phyloP scores from a whole-genome alignment of 129 eudicot species.

The Saposhnikovia divaricata region DNA sequence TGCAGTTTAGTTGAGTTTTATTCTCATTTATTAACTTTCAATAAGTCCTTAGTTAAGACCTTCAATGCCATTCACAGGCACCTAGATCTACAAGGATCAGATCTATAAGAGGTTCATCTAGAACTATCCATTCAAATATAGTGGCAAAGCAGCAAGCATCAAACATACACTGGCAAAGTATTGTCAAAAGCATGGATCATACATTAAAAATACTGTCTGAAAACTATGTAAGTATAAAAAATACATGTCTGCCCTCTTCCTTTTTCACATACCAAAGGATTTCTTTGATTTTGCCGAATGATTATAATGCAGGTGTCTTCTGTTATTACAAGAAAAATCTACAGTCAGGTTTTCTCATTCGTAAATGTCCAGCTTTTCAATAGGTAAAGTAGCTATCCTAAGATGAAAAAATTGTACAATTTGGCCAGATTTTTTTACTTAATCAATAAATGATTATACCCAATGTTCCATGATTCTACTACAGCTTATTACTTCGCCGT shows the following conservation, averaged over 20 bases:
- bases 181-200: slow-evolving; percentile 71
- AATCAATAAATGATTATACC: not conserved
- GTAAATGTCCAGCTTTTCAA: slow-evolving; percentile 97
- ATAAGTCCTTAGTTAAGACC: slow-evolving; percentile 5
- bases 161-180: slow-evolving; percentile 87
- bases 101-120: slow-evolving; percentile 71
- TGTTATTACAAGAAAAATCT: slow-evolving; percentile 66
- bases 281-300: not conserved
- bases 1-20: slow-evolving; percentile 11
- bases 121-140: slow-evolving; percentile 64
- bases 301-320: slow-evolving; percentile 62
- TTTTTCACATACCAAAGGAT: not conserved
- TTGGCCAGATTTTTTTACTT: not conserved
- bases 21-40: not conserved
- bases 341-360: slow-evolving; percentile 87
- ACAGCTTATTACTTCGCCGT: slow-evolving; percentile 90
- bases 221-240: slow-evolving; percentile 52
- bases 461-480: slow-evolving; percentile 15
- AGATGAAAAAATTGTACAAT: not conserved
- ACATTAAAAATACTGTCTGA: slow-evolving; percentile 59
- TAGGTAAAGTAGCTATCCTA: slow-evolving; percentile 41
- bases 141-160: slow-evolving; percentile 80
- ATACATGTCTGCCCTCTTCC: slow-evolving; percentile 3
- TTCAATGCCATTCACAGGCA: slow-evolving; percentile 51
- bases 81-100: slow-evolving; percentile 83